Evolutionary conservation across 2,329 filamentous ascomycete species (phyloP).

Genomic region (Claviceps purpurea): DNA sequence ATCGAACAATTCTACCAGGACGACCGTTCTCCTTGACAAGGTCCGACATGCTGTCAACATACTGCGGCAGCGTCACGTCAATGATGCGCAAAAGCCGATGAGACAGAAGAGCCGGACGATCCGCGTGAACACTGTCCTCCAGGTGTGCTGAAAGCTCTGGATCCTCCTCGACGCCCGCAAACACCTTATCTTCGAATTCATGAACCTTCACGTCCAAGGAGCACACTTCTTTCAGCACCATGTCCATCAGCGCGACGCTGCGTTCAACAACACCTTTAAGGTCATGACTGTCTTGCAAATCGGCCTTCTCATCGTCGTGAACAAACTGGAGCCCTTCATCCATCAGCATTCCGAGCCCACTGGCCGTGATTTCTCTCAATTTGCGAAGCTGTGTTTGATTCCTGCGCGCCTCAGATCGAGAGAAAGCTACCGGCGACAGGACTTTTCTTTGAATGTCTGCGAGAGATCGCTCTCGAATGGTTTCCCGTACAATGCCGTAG

Average conservation of each 20-base stretch:
- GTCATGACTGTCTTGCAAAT: constrained; percentile 34
- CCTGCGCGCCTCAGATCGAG: constrained; percentile 57
- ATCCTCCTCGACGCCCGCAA: constrained; percentile 48
- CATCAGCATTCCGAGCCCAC: constrained; percentile 74
- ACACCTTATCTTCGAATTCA: constrained; percentile 54
- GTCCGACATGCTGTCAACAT: constrained; percentile 41
- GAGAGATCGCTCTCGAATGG: constrained; percentile 59
- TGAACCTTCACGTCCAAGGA: constrained; percentile 46
- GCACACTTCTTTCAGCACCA: constrained; percentile 61
- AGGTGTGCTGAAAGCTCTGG: constrained; percentile 41
- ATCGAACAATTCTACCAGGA: constrained; percentile 62
- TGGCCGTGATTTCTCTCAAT: constrained; percentile 68
- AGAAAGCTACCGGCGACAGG: constrained; percentile 64
- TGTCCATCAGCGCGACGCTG: constrained; percentile 76
- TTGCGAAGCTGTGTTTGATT: constrained; percentile 62
- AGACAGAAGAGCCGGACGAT: constrained; percentile 48
- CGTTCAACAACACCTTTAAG: constrained; percentile 64
- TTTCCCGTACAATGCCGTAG: constrained; percentile 67
- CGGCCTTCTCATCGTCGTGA: constrained; percentile 43
- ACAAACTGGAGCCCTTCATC: constrained; percentile 69
- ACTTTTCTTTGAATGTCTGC: constrained; percentile 57
- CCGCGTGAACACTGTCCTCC: constrained; percentile 28
- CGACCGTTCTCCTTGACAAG: constrained; percentile 56
- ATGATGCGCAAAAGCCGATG: constrained; percentile 58
- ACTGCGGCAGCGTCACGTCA: constrained; percentile 51